Evolutionary conservation across 1,139 yeast species (phyloP).

Genomic region (Zygosaccharomyces pseudobailii): DNA sequence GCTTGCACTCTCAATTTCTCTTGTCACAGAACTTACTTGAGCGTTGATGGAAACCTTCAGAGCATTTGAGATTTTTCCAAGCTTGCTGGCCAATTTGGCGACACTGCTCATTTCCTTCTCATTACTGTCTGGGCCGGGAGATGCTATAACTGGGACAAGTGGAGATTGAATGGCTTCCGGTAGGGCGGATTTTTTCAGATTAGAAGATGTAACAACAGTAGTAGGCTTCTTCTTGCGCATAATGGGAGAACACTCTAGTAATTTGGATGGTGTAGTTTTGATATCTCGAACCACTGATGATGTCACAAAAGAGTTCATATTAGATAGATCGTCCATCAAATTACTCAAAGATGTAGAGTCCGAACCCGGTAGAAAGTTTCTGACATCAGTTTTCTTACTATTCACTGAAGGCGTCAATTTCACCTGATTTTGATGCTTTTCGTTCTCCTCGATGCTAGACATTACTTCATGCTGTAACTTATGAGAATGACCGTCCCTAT

Average conservation of each 20-base stretch:
- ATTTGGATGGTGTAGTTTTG: conserved; percentile 14
- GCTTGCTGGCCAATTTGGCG: conserved; percentile 5
- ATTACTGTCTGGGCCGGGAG: conserved; percentile 5
- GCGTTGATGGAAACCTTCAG: conserved; percentile 10
- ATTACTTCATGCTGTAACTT: background rate
- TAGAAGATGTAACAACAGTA: conserved; percentile 4
- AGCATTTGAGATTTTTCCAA: conserved; percentile 9
- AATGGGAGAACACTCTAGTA: conserved; percentile 23
- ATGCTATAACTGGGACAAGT: conserved; percentile 6
- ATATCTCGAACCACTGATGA: conserved; percentile 23
- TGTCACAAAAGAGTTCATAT: conserved; percentile 24
- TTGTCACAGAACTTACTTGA: conserved; percentile 10
- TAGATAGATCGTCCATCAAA: conserved; percentile 23
- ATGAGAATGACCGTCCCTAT: background rate
- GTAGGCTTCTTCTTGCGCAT: conserved; percentile 12
- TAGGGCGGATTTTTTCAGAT: conserved; percentile 10
- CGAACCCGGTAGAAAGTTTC: conserved; percentile 12
- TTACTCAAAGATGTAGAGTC: conserved; percentile 17
- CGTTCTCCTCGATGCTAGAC: conserved; percentile 1
- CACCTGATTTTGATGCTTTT: conserved; percentile 9
- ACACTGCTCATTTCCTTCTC: conserved; percentile 5
- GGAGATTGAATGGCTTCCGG: conserved; percentile 18
- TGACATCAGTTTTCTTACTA: conserved; percentile 9
- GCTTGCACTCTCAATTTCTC: conserved; percentile 9
- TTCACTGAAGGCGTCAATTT: conserved; percentile 17